Evolutionary conservation across 129 eudicot genomes (phyloP), one percentile per base, ranked within the genome.

Genomic region (Erigeron canadensis): DNA sequence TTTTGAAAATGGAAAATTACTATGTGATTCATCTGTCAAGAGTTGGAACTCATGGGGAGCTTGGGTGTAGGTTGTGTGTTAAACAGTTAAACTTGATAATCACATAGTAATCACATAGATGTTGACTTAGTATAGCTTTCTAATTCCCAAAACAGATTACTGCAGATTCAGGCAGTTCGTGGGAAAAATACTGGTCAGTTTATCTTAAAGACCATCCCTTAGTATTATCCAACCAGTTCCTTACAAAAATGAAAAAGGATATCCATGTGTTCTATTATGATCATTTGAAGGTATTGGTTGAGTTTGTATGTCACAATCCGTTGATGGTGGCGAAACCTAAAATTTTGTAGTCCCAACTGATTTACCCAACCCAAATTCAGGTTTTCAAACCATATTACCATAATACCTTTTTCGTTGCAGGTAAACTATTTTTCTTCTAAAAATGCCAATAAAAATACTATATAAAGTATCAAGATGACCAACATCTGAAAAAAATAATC

Each of bases 41-140:
- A 95, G 99, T 80, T 95, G 99, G 99, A 95, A 95, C 83, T 87
- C 99, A 11, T 95, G 97, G 99, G 99, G 99, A 11, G 84, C 96
- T 22, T 95, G 97, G 97, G 81, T 90, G 77, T 97, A 95, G 94
- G 99, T 94, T 45, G 18, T 80, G 73, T 48, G 34, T 56, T 23
- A 23, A 23, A 23, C 34, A 23, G 34, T 57, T 15, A 12, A 37
- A 44, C 60, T 11, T 21, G 7, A 69, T 39, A 5, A 57, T 57
- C 28, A 16, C 38, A 8, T 7, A 47, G 16, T 28, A 21, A 47
- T 28, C 34, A n/a, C 6, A 23, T 15, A 12, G 22, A 11, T 6
- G 28, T 18, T 12, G 41, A 68, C 63, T 58, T 10, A 17, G 6
- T 67, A 12, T 57, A 18, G 9, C 18, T 56, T 47, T 68, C 37